phyloP scores from a whole-genome alignment of 75 land plant species.

The Cupressus sempervirens region DNA sequence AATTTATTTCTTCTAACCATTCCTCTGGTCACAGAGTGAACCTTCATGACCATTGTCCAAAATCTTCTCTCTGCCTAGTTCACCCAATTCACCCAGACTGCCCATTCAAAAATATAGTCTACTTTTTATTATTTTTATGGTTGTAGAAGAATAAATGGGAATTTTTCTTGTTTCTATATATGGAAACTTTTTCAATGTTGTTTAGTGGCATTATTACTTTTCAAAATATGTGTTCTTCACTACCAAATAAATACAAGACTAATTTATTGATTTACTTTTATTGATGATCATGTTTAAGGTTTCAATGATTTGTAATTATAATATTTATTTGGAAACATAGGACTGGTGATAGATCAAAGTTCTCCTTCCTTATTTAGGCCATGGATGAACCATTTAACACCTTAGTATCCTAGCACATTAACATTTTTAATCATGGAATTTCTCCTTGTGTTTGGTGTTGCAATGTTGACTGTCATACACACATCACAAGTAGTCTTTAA shows the following conservation, averaged over 20 bases:
- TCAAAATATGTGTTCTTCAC: slow-evolving; percentile 45
- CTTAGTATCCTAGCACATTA: slow-evolving; percentile 70
- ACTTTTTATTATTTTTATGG: slow-evolving; percentile 7
- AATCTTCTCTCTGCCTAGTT: too few relatives aligned
- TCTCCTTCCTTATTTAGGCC: slow-evolving; percentile 62
- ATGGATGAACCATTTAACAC: slow-evolving; percentile 67
- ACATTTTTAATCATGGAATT: slow-evolving; percentile 70
- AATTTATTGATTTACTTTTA: slow-evolving; percentile 7
- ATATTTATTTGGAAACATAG: slow-evolving; percentile 31
- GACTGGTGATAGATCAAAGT: slow-evolving; percentile 64
- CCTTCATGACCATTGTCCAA: too few relatives aligned
- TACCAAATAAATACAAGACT: too few relatives aligned
- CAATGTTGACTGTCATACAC: slow-evolving; percentile 77
- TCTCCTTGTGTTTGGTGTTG: slow-evolving; percentile 81
- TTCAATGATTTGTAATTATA: neutral
- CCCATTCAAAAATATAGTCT: too few relatives aligned
- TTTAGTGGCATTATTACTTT: slow-evolving; percentile 65
- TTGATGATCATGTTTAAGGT: neutral
- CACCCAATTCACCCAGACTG: too few relatives aligned
- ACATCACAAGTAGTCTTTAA: slow-evolving; percentile 64
- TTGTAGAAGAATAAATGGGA: slow-evolving; percentile 98
- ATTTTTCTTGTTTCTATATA: slow-evolving; percentile 75
- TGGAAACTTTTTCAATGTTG: slow-evolving; percentile 82
- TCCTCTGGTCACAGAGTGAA: too few relatives aligned
- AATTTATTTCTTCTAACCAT: too few relatives aligned